Conservation (phyloP, 768 basidiomycete genomes). For the Trametopsis cervina region DNA sequence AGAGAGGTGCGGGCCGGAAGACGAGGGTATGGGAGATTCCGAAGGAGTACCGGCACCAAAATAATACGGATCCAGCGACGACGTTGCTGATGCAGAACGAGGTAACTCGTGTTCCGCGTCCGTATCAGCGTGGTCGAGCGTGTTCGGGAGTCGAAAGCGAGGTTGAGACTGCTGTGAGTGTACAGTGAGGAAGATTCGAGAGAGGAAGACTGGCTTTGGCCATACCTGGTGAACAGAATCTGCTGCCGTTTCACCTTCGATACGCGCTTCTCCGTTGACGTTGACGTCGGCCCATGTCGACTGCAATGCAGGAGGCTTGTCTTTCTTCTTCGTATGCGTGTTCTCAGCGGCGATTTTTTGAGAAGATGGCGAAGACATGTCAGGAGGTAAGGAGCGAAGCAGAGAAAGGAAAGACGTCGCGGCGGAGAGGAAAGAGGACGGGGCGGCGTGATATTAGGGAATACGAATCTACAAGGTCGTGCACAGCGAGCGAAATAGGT, state of each 20-base stretch:
- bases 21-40: conserved; percentile 55
- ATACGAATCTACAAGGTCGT: conserved; percentile 20
- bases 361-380: conserved; percentile 34
- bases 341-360: conserved; percentile 35
- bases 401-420: conserved; percentile 29
- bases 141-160: conserved; percentile 22
- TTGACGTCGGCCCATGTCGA: conserved; percentile 31
- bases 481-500: conserved; percentile 14
- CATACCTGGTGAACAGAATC: conserved; percentile 29
- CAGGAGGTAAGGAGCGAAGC: conserved; percentile 29
- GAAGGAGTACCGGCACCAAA: conserved; percentile 67
- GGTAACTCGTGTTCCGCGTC: conserved; percentile 43
- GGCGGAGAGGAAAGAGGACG: conserved; percentile 15
- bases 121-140: conserved; percentile 17
- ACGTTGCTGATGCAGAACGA: conserved; percentile 69
- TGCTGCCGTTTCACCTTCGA: conserved; percentile 29
- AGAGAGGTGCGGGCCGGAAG: conserved; percentile 26
- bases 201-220: conserved; percentile 1
- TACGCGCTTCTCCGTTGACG: conserved; percentile 34
- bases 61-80: conserved; percentile 85
- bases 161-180: conserved; percentile 28
- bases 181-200: conserved; percentile 13
- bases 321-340: conserved; percentile 38
- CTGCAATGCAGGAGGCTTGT: conserved; percentile 47
- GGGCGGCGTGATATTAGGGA: conserved; percentile 9